phyloP scores from a whole-genome alignment of 2,329 filamentous ascomycete genomes.

The Aureobasidium subglaciale region DNA sequence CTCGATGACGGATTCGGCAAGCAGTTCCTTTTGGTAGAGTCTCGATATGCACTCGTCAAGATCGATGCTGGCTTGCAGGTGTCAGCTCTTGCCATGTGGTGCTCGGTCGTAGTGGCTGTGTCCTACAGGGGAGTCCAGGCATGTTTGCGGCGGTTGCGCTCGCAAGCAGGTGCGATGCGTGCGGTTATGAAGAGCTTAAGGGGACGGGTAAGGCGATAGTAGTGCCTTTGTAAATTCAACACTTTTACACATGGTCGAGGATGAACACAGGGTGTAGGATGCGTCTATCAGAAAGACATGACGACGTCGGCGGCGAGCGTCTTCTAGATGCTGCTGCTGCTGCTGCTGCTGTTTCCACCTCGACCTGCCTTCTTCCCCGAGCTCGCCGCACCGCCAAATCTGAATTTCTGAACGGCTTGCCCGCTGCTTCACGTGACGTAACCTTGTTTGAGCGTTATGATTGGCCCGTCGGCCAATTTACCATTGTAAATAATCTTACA shows the following conservation, averaged over 20 bases:
- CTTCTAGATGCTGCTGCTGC: too few relatives aligned
- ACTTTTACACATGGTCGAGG: slow-evolving; percentile 10
- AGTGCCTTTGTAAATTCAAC: neutral
- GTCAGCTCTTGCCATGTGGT: slow-evolving; percentile 15
- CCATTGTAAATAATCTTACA: slow-evolving; percentile 15
- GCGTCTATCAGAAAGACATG: slow-evolving; percentile 4
- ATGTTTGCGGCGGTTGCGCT: slow-evolving; percentile 24
- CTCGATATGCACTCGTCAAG: slow-evolving; percentile 97
- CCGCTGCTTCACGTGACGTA: neutral
- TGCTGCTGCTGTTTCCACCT: neutral
- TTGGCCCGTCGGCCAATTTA: slow-evolving; percentile 9
- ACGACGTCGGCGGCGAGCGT: neutral
- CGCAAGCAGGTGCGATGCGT: neutral
- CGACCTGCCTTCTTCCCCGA: neutral
- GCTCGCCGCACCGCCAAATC: neutral
- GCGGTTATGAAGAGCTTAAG: neutral
- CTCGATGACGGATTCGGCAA: slow-evolving; percentile 96
- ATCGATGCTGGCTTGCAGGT: slow-evolving; percentile 73
- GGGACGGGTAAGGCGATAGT: neutral
- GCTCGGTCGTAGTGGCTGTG: neutral
- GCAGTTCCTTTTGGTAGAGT: slow-evolving; percentile 91
- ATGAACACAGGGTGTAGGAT: neutral
- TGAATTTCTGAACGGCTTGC: neutral
- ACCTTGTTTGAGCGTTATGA: slow-evolving; percentile 1
- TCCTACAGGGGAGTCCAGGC: slow-evolving; percentile 46